phyloP scores from a whole-genome alignment of 148 eudicot species.

The Silene uniflora region DNA sequence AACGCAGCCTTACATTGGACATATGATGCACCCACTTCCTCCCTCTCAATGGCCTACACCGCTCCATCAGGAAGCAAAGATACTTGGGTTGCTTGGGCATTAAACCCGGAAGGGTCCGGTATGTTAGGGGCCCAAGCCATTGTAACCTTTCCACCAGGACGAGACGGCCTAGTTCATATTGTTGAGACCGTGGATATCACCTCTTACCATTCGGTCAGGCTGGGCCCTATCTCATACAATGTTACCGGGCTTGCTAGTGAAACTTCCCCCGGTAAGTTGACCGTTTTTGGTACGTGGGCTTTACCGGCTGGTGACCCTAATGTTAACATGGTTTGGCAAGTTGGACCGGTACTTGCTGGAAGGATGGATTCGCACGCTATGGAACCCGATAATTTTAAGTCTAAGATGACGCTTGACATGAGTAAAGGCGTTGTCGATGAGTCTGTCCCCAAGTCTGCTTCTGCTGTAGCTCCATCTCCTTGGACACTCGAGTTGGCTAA shows the following conservation, averaged over 20 bases:
- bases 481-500: not conserved
- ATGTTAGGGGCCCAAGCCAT: slow-evolving; percentile 66
- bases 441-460: too few species aligned
- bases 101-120: slow-evolving; percentile 60
- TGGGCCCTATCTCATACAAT: slow-evolving; percentile 29
- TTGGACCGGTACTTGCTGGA: slow-evolving; percentile 41
- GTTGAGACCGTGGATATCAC: slow-evolving; percentile 47
- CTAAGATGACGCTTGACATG: slow-evolving; percentile 16
- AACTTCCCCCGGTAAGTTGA: slow-evolving; percentile 20
- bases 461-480: not conserved
- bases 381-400: slow-evolving; percentile 39
- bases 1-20: slow-evolving; percentile 58
- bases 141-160: slow-evolving; percentile 31
- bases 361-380: slow-evolving; percentile 46
- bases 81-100: slow-evolving; percentile 76
- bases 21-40: slow-evolving; percentile 29
- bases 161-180: slow-evolving; percentile 27
- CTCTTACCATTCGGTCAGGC: slow-evolving; percentile 26
- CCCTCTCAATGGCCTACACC: slow-evolving; percentile 60
- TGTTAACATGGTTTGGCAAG: slow-evolving; percentile 73
- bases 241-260: slow-evolving; percentile 25
- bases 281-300: slow-evolving; percentile 42
- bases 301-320: slow-evolving; percentile 19
- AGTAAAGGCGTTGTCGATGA: not conserved
- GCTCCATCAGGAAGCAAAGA: slow-evolving; percentile 36